Conservation (phyloP, 2,329 filamentous ascomycete genomes). For the Pyrenophora seminiperda region DNA sequence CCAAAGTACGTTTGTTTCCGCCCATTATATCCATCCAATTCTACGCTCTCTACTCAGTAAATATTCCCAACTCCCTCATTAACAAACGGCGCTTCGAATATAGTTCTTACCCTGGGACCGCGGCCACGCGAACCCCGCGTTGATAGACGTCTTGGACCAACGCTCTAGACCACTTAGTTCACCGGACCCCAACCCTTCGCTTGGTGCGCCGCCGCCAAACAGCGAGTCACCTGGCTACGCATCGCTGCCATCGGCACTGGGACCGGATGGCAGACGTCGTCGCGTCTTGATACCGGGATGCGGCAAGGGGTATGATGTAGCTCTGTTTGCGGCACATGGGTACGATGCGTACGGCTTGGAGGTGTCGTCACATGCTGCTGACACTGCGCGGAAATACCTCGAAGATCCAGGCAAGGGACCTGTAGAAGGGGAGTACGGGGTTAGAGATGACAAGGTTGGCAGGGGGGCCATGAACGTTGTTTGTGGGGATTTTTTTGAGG, state of each 20-base stretch:
- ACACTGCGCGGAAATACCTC: conserved; percentile 53
- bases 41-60: neutral
- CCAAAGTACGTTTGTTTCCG: neutral
- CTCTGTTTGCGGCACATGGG: conserved; percentile 73
- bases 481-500: conserved; percentile 69
- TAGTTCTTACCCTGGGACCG: conserved; percentile 63
- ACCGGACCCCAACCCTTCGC: conserved; percentile 23
- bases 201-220: conserved; percentile 21
- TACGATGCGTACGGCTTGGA: conserved; percentile 81
- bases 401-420: conserved; percentile 39
- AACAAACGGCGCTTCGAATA: conserved; percentile 49
- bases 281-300: conserved; percentile 79
- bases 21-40: too few species aligned
- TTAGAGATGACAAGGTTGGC: conserved; percentile 49
- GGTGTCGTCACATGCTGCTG: conserved; percentile 58
- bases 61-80: neutral
- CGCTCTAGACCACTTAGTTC: conserved; percentile 16
- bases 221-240: conserved; percentile 6
- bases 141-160: conserved; percentile 57
- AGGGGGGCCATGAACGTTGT: conserved; percentile 63
- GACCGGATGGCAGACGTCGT: conserved; percentile 47
- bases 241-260: conserved; percentile 21
- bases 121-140: conserved; percentile 62
- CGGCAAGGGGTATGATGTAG: conserved; percentile 79
- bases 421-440: conserved; percentile 52